A percentile compares a stretch with the other conserved stretches of the same genome.
Evolutionary conservation across 768 basidiomycete species (phyloP).

Genomic region (Hortiboletus flavorubellus): DNA sequence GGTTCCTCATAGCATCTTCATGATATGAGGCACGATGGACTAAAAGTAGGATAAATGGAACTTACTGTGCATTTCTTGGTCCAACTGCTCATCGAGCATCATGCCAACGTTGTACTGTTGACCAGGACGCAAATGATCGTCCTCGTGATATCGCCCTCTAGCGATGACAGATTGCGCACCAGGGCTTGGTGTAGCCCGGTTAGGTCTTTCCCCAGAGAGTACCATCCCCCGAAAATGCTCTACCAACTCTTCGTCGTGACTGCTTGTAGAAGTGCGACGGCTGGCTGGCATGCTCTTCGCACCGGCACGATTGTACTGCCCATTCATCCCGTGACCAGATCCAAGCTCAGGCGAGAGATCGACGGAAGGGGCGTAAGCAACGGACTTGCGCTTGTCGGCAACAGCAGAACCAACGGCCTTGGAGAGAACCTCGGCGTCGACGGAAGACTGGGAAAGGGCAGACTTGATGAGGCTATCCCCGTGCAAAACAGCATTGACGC

Average conservation of each 20-base stretch:
- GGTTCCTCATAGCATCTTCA: slow-evolving; percentile 82
- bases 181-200: slow-evolving; percentile 53
- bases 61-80: slow-evolving; percentile 92
- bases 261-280: slow-evolving; percentile 84
- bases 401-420: slow-evolving; percentile 65
- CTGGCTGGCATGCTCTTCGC: slow-evolving; percentile 94
- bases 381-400: slow-evolving; percentile 81
- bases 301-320: slow-evolving; percentile 66
- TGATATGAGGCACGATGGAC: slow-evolving; percentile 17
- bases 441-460: slow-evolving; percentile 45
- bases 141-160: slow-evolving; percentile 53
- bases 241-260: slow-evolving; percentile 79
- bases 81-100: slow-evolving; percentile 91
- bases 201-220: slow-evolving; percentile 60
- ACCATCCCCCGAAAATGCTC: slow-evolving; percentile 71
- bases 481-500: slow-evolving; percentile 67
- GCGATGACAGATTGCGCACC: slow-evolving; percentile 52
- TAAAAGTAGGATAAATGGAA: slow-evolving; percentile 14
- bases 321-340: slow-evolving; percentile 40
- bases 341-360: slow-evolving; percentile 69
- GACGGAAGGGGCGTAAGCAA: slow-evolving; percentile 77
- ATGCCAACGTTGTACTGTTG: slow-evolving; percentile 77
- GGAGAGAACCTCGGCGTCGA: slow-evolving; percentile 62
- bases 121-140: slow-evolving; percentile 57
- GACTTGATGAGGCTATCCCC: slow-evolving; percentile 48